phyloP scores from a whole-genome alignment of 2,329 filamentous ascomycete genomes.

The Diaporthe australafricana region DNA sequence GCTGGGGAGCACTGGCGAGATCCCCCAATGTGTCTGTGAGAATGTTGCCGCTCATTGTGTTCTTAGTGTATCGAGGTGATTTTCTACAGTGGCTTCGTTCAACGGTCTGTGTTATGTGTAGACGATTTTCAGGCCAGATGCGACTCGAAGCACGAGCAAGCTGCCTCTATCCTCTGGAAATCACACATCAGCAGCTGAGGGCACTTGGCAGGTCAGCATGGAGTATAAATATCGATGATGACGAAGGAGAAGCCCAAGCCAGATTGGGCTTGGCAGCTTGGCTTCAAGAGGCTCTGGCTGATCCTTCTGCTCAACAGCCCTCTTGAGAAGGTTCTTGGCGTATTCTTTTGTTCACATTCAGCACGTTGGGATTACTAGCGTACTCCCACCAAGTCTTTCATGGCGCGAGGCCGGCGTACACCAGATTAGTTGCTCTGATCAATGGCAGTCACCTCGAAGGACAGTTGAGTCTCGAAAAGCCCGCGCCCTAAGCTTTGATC shows the following conservation, averaged over 20 bases:
- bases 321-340: neutral
- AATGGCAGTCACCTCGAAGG: no score
- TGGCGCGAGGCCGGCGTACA: neutral
- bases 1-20: neutral
- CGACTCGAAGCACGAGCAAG: neutral
- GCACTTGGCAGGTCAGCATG: neutral
- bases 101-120: neutral
- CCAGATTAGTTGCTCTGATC: neutral
- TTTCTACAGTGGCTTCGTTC: neutral
- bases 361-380: neutral
- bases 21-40: neutral
- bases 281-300: neutral
- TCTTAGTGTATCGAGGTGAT: neutral
- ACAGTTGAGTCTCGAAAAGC: no score
- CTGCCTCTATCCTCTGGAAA: no score
- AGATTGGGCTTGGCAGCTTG: neutral
- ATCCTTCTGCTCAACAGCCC: neutral
- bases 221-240: constrained; percentile 1
- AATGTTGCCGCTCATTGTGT: neutral
- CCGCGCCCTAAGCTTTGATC: no score
- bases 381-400: neutral
- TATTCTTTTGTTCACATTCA: neutral
- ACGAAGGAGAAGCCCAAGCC: neutral
- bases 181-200: neutral
- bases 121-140: neutral